Percentiles rank a stretch among this genome's conserved stretches.
These are phyloP conservation scores for Spathaspora arborariae DNA, from an alignment of 805 yeast species.

Conservation along the genomic window DNA sequence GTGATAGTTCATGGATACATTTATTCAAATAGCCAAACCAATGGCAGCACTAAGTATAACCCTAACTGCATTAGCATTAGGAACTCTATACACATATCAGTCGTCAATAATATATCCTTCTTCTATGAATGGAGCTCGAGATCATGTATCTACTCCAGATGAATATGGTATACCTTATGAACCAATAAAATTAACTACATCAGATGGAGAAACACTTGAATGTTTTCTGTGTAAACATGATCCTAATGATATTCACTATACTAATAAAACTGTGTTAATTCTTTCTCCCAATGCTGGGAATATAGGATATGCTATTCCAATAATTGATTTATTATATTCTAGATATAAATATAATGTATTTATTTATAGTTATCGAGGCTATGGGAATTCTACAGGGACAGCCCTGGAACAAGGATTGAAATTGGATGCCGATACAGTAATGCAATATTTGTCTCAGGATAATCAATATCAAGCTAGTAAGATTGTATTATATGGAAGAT, in stretches of 20 bases:
- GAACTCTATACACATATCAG: constrained; percentile 61
- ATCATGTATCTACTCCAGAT: constrained; percentile 74
- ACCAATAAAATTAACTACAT: constrained; percentile 54
- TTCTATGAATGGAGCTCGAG: constrained; percentile 68
- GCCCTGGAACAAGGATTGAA: constrained; percentile 81
- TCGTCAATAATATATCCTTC: constrained; percentile 78
- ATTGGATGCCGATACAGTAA: constrained; percentile 71
- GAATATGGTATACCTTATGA: constrained; percentile 62
- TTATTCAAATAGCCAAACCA: constrained; percentile 19
- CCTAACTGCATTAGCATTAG: constrained; percentile 41
- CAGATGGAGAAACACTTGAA: constrained; percentile 67
- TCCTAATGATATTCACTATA: constrained; percentile 28
- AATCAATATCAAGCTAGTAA: constrained; percentile 49
- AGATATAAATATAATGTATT: constrained; percentile 71
- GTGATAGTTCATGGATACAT: constrained; percentile 11
- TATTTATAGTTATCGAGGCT: constrained; percentile 86
- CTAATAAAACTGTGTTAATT: constrained; percentile 68
- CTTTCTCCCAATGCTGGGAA: constrained; percentile 95
- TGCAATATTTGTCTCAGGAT: constrained; percentile 54
- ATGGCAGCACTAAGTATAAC: constrained; percentile 41
- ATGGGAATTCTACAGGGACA: constrained; percentile 74
- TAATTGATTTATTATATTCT: constrained; percentile 64
- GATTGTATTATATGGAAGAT: constrained; percentile 76
- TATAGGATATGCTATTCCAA: constrained; percentile 85
- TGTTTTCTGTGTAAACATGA: constrained; percentile 60